These are phyloP conservation scores for Sherardia arvensis DNA, from an alignment of 257 asterid genomes.

Conservation along the genomic window DNA sequence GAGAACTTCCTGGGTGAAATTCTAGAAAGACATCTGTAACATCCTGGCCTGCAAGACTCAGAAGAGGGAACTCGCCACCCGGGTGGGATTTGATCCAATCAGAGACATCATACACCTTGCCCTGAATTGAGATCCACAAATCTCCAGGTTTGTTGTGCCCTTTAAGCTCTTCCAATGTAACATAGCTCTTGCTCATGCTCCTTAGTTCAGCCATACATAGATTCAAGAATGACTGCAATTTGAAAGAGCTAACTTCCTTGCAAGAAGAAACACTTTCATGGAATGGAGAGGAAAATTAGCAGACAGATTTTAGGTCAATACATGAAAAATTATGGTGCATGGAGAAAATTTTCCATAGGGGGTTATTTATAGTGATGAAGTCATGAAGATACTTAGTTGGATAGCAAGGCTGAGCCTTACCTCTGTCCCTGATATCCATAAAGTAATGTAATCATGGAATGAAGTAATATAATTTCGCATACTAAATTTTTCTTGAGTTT, in stretches of 20 bases:
- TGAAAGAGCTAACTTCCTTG: neutral
- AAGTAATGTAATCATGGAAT: too few relatives aligned
- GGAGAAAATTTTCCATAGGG: too few relatives aligned
- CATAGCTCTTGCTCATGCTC: conserved; percentile 28
- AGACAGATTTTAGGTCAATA: too few relatives aligned
- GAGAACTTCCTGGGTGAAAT: conserved; percentile 56
- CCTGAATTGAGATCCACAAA: conserved; percentile 88
- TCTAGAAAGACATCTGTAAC: conserved; percentile 89
- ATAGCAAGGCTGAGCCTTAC: too few relatives aligned
- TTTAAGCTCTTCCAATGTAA: conserved; percentile 57
- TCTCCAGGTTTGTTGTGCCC: conserved; percentile 64
- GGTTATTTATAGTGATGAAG: too few relatives aligned
- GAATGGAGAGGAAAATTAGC: neutral
- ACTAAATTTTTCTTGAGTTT: too few relatives aligned
- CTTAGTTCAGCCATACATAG: conserved; percentile 28
- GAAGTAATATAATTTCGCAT: too few relatives aligned
- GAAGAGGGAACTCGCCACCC: conserved; percentile 71
- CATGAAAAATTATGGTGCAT: too few relatives aligned
- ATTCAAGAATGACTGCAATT: too few relatives aligned
- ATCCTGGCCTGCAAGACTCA: conserved; percentile 73
- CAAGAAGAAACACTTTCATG: too few relatives aligned
- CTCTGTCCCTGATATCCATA: too few relatives aligned
- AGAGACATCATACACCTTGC: conserved; percentile 74
- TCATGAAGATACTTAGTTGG: too few relatives aligned
- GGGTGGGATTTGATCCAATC: conserved; percentile 71